Conservation (phyloP, 441 rosid genomes). For the Pelargonium fulgidum region DNA sequence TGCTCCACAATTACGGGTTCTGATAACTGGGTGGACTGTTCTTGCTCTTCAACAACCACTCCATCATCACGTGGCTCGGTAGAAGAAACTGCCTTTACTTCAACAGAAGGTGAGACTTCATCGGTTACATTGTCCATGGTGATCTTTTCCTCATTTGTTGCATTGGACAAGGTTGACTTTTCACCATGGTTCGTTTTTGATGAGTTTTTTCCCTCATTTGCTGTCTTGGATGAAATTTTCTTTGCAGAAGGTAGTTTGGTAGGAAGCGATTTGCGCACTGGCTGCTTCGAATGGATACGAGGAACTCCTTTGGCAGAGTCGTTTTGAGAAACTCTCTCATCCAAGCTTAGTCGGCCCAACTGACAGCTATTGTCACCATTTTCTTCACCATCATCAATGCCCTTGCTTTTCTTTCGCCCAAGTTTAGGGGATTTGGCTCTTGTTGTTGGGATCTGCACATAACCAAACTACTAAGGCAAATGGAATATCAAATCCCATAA, state of each 20-base stretch:
- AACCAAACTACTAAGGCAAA: conserved; percentile 21
- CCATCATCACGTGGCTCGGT: conserved; percentile 27
- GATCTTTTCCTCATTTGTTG: conserved; percentile 33
- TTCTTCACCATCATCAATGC: conserved; percentile 45
- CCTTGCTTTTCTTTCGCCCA: conserved; percentile 65
- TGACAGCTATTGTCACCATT: conserved; percentile 30
- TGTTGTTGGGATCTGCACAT: conserved; percentile 77
- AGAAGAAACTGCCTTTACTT: conserved; percentile 23
- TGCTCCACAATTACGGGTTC: conserved; percentile 29
- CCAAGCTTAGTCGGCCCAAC: conserved; percentile 58
- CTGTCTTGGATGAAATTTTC: conserved; percentile 37
- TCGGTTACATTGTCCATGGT: conserved; percentile 11
- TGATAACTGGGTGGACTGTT: conserved; percentile 24
- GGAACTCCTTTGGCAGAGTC: conserved; percentile 42
- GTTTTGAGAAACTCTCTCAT: conserved; percentile 42
- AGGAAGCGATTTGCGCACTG: conserved; percentile 71
- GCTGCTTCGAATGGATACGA: conserved; percentile 51
- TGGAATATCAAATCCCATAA: not conserved
- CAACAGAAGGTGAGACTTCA: conserved; percentile 25
- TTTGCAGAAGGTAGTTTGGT: conserved; percentile 76
- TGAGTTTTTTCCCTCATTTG: conserved; percentile 11
- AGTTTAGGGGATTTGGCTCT: conserved; percentile 98
- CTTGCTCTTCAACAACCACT: conserved; percentile 23
- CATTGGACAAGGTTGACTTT: conserved; percentile 26
- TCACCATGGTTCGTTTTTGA: not conserved